A percentile compares a stretch with the other conserved stretches of the same genome.
These are phyloP conservation scores for Talaromyces sp. DNA, from an alignment of 2,329 filamentous ascomycete species.

Conservation along the genomic window DNA sequence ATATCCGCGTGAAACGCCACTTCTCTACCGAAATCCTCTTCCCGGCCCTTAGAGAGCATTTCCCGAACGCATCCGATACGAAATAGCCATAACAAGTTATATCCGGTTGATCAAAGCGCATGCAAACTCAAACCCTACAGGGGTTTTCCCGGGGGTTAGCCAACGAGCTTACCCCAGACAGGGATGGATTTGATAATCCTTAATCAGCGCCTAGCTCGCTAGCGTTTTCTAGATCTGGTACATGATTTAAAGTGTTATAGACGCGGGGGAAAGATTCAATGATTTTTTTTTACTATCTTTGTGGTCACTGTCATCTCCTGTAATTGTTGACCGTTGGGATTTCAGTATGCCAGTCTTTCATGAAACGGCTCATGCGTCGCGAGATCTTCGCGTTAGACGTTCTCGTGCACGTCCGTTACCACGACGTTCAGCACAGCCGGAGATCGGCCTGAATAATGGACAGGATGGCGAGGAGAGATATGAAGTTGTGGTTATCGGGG, in stretches of 20 bases:
- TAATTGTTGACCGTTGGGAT: not conserved
- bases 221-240: not conserved
- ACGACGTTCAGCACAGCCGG: constrained; percentile 29
- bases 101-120: not conserved
- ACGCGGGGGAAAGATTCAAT: not conserved
- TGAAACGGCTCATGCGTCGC: constrained; percentile 23
- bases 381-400: constrained; percentile 43
- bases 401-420: constrained; percentile 43
- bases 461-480: constrained; percentile 33
- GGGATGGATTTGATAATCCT: not conserved
- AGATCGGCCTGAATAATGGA: constrained; percentile 14
- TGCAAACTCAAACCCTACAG: not conserved
- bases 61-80: not conserved
- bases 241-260: not conserved
- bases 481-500: constrained; percentile 45
- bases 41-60: not conserved
- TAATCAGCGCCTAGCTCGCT: not conserved
- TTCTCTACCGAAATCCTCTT: not conserved
- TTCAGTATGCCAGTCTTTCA: constrained; percentile 1
- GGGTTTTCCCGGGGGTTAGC: not conserved
- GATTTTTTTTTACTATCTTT: not conserved
- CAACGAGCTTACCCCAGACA: not conserved
- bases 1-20: not conserved
- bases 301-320: not conserved
- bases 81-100: not conserved